phyloP scores from a whole-genome alignment of 176 grass and related monocot species.

The Ensete ventricosum region DNA sequence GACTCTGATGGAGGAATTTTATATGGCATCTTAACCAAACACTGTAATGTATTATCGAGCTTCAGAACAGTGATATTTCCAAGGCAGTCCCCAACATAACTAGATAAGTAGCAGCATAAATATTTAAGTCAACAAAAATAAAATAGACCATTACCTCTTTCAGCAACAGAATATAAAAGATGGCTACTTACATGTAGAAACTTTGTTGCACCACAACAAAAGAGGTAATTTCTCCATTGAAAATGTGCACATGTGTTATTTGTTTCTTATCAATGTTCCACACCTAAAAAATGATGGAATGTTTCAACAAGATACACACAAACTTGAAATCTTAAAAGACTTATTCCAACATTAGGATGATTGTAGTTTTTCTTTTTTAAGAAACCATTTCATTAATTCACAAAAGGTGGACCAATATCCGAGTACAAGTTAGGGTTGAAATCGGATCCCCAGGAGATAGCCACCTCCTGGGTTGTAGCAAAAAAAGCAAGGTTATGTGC shows the following conservation, averaged over 20 bases:
- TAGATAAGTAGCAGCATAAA: slow-evolving; percentile 18
- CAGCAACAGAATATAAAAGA: background rate
- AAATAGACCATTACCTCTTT: background rate
- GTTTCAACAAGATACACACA: slow-evolving; percentile 6
- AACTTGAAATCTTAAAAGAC: background rate
- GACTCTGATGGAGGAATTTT: slow-evolving; percentile 79
- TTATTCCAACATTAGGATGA: background rate
- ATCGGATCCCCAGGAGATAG: too few species aligned
- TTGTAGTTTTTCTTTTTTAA: too few species aligned
- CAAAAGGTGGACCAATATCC: too few species aligned
- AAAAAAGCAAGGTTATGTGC: too few species aligned
- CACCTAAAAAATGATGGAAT: slow-evolving; percentile 27
- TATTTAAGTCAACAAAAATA: background rate
- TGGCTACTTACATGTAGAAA: slow-evolving; percentile 47
- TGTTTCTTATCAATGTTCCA: slow-evolving; percentile 72
- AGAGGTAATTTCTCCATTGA: slow-evolving; percentile 54
- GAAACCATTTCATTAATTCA: too few species aligned
- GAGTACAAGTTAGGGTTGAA: too few species aligned
- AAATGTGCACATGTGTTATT: slow-evolving; percentile 38
- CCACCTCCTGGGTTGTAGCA: too few species aligned
- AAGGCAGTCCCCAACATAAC: slow-evolving; percentile 61
- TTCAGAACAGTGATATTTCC: slow-evolving; percentile 61
- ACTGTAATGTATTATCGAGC: slow-evolving; percentile 47
- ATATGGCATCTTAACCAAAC: slow-evolving; percentile 60
- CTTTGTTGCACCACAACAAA: slow-evolving; percentile 54